These are phyloP conservation scores for Russula ochroleuca DNA, from an alignment of 768 basidiomycete species.

Conservation along the genomic window DNA sequence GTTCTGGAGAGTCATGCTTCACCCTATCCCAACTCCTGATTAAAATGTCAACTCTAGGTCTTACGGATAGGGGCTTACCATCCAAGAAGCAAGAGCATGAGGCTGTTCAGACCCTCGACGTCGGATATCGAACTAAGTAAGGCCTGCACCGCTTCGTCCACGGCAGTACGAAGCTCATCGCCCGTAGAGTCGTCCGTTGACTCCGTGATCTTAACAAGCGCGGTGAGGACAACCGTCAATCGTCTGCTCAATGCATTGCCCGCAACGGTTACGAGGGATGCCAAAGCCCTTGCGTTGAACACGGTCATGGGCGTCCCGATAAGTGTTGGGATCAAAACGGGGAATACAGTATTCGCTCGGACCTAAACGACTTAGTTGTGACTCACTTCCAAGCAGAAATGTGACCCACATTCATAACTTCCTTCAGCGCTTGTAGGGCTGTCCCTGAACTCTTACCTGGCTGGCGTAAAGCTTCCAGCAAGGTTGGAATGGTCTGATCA, in stretches of 20 bases:
- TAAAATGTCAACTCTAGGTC: background rate
- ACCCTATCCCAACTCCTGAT: conserved; percentile 48
- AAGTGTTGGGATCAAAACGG: conserved; percentile 90
- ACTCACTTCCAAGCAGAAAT: background rate
- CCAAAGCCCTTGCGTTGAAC: conserved; percentile 91
- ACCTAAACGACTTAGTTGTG: conserved; percentile 47
- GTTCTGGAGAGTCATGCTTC: conserved; percentile 62
- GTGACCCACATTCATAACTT: conserved; percentile 83
- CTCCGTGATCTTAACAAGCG: conserved; percentile 77
- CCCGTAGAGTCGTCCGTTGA: conserved; percentile 48
- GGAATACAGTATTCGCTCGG: conserved; percentile 93
- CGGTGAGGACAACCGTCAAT: conserved; percentile 68
- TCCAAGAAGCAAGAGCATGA: conserved; percentile 85
- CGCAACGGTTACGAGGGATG: conserved; percentile 89
- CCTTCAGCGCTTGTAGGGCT: conserved; percentile 85
- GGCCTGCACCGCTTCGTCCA: conserved; percentile 71
- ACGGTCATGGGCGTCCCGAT: conserved; percentile 87
- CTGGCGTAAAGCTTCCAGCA: conserved; percentile 88
- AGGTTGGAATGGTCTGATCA: conserved; percentile 93
- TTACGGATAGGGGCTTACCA: conserved; percentile 51
- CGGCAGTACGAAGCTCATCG: conserved; percentile 64
- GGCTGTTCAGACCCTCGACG: conserved; percentile 79
- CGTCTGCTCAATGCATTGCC: conserved; percentile 85
- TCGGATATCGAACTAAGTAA: conserved; percentile 78
- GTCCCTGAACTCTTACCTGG: conserved; percentile 94